A percentile compares a stretch with the other conserved stretches of the same genome.
Evolutionary conservation across 202 grass and related monocot species (phyloP).

Genomic region (Digitaria exilis): DNA sequence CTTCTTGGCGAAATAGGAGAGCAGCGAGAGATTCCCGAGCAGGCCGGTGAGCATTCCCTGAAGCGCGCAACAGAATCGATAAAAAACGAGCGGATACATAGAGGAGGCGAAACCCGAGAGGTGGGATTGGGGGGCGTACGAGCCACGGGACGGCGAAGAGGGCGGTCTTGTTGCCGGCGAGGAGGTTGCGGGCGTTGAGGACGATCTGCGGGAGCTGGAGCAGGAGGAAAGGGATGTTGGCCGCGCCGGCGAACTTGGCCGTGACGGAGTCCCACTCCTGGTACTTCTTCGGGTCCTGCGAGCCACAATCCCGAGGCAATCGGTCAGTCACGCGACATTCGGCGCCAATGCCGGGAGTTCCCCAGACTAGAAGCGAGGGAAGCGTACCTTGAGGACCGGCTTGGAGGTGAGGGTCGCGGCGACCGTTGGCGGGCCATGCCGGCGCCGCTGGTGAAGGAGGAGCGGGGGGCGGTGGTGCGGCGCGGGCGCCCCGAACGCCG

Average conservation of each 20-base stretch:
- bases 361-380: background rate
- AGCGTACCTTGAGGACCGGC: constrained; percentile 31
- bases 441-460: constrained; percentile 13
- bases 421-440: constrained; percentile 11
- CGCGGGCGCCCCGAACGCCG: background rate
- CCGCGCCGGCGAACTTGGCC: constrained; percentile 68
- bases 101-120: background rate
- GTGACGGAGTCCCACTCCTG: constrained; percentile 85
- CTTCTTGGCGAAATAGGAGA: constrained; percentile 98
- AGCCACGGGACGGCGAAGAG: constrained; percentile 95
- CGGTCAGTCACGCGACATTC: background rate
- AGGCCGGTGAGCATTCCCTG: constrained; percentile 98
- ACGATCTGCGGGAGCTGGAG: constrained; percentile 96
- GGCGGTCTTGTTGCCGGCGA: constrained; percentile 83
- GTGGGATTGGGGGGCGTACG: constrained; percentile 45
- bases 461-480: constrained; percentile 23
- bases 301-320: background rate
- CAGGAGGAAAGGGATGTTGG: constrained; percentile 96
- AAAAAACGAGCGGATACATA: background rate
- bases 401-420: constrained; percentile 36
- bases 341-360: constrained; percentile 4
- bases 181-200: constrained; percentile 91
- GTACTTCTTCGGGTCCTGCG: constrained; percentile 51
- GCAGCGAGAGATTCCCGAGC: constrained; percentile 83
- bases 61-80: constrained; percentile 10